phyloP scores from a whole-genome alignment of 768 basidiomycete species.

The Lentinula lateritia region DNA sequence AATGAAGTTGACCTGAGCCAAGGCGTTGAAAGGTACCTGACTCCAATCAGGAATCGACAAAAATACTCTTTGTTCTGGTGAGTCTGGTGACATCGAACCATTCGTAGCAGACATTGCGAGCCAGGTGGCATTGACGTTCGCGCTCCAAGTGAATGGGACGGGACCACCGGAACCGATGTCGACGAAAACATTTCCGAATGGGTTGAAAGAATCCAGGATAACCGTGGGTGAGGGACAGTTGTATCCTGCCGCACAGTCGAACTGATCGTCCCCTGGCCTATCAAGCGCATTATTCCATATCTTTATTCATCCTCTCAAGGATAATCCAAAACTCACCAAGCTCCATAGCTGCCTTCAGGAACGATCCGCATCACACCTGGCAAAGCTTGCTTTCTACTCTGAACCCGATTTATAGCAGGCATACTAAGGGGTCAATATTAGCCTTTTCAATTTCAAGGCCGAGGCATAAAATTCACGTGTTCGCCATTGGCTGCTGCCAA shows the following conservation, averaged over 20 bases:
- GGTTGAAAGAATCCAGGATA: constrained; percentile 51
- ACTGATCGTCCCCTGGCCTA: constrained; percentile 64
- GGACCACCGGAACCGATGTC: constrained; percentile 62
- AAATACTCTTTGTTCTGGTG: constrained; percentile 50
- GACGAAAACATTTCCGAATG: constrained; percentile 48
- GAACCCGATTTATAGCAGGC: constrained; percentile 46
- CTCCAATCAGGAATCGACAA: constrained; percentile 54
- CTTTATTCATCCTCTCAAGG: neutral
- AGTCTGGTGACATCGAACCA: constrained; percentile 42
- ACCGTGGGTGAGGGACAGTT: constrained; percentile 45
- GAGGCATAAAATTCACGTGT: constrained; percentile 34
- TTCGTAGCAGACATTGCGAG: constrained; percentile 37
- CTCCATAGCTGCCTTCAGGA: constrained; percentile 54
- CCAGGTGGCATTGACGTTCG: constrained; percentile 47
- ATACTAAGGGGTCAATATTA: constrained; percentile 28
- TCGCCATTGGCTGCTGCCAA: constrained; percentile 68
- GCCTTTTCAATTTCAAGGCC: neutral
- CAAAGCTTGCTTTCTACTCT: constrained; percentile 49
- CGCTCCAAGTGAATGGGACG: constrained; percentile 49
- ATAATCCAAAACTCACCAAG: constrained; percentile 36
- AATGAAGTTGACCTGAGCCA: constrained; percentile 39
- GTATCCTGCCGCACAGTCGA: constrained; percentile 47
- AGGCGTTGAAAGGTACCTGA: constrained; percentile 23
- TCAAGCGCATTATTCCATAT: neutral
- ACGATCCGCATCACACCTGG: constrained; percentile 61